A percentile compares a stretch with the other conserved stretches of the same genome.
These are phyloP conservation scores for Chlorella sp. DNA, from an alignment of 139 green algal genomes.

Conservation along the genomic window DNA sequence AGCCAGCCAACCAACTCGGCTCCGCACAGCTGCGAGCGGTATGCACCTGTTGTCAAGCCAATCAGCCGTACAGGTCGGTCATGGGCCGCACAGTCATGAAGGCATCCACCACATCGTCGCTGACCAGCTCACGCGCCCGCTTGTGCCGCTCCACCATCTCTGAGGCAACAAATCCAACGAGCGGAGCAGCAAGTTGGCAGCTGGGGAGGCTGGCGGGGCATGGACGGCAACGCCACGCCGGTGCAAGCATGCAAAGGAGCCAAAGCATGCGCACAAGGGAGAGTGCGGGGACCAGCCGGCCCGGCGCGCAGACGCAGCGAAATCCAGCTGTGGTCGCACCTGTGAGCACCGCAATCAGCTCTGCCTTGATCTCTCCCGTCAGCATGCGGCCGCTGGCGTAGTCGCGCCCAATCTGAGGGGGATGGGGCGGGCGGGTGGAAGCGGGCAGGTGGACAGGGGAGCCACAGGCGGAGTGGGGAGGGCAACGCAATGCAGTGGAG, in stretches of 20 bases:
- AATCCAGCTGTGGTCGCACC: neutral
- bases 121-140: constrained; percentile 75
- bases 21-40: no score
- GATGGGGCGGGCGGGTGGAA: neutral
- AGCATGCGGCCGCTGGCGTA: constrained; percentile 94
- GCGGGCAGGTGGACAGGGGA: no score
- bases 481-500: no score
- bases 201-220: neutral
- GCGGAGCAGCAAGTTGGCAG: neutral
- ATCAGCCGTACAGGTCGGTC: constrained; percentile 30
- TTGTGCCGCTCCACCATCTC: constrained; percentile 89
- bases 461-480: no score
- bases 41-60: no score
- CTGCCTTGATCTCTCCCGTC: constrained; percentile 94
- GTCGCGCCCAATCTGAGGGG: constrained; percentile 56
- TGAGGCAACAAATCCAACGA: neutral
- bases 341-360: constrained; percentile 87
- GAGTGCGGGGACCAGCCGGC: no score
- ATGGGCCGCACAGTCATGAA: constrained; percentile 93
- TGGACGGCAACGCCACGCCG: no score
- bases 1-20: no score
- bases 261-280: no score
- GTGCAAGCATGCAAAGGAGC: no score
- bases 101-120: constrained; percentile 89
- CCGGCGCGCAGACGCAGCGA: no score